phyloP scores from a whole-genome alignment of 345 rosid genomes.

The Atalantia buxifolia region DNA sequence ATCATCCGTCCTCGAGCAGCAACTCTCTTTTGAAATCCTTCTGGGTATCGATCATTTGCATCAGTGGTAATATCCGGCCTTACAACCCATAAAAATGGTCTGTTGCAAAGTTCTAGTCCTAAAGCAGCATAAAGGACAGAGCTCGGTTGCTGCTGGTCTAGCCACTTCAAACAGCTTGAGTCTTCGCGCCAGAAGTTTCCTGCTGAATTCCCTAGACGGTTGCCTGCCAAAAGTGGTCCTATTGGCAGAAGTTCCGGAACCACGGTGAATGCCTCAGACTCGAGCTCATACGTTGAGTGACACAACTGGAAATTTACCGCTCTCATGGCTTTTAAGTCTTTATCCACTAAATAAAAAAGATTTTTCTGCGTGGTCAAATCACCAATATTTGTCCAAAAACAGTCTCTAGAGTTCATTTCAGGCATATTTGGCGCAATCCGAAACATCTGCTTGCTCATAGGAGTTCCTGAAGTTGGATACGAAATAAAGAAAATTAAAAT shows the following conservation, averaged over 20 bases:
- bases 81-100: background rate
- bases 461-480: background rate
- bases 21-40: background rate
- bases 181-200: background rate
- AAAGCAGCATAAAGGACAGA: background rate
- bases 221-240: background rate
- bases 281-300: background rate
- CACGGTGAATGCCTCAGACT: background rate
- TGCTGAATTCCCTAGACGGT: background rate
- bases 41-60: background rate
- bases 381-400: background rate
- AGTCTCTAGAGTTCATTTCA: background rate
- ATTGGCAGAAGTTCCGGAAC: background rate
- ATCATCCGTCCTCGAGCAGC: background rate
- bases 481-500: no score
- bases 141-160: background rate
- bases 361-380: background rate
- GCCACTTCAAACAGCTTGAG: background rate
- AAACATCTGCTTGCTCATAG: background rate
- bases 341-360: no score
- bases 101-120: background rate
- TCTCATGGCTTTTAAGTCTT: fast-evolving
- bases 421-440: background rate
- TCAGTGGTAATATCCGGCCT: background rate
- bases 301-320: background rate